Percentiles rank a stretch among this genome's conserved stretches.
Conservation (phyloP, 306 rosid species). For the Lithocarpus polystachyus region DNA sequence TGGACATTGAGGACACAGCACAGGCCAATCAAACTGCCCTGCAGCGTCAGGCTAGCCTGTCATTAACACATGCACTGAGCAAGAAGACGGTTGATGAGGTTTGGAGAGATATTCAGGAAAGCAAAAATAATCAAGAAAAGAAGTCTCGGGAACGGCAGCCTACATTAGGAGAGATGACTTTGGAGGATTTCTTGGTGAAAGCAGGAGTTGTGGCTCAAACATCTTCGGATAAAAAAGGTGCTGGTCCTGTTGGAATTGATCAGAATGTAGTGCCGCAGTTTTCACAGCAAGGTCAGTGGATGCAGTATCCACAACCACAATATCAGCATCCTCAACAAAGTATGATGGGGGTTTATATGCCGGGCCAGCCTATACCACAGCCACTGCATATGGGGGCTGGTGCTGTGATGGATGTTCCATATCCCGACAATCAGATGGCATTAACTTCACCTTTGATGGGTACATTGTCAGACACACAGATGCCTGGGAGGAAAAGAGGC, state of each 20-base stretch:
- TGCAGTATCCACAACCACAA: constrained; percentile 66
- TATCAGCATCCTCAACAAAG: constrained; percentile 70
- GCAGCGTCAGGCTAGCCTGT: constrained; percentile 70
- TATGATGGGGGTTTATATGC: constrained; percentile 69
- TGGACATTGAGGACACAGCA: constrained; percentile 44
- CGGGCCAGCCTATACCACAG: constrained; percentile 53
- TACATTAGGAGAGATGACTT: constrained; percentile 94
- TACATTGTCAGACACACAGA: constrained; percentile 55
- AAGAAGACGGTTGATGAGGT: constrained; percentile 97
- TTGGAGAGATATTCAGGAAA: constrained; percentile 89
- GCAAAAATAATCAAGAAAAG: constrained; percentile 47
- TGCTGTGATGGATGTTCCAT: constrained; percentile 59
- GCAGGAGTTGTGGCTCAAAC: constrained; percentile 79
- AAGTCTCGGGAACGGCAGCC: constrained; percentile 59
- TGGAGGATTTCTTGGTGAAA: constrained; percentile 91
- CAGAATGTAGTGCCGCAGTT: constrained; percentile 50
- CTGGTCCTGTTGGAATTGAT: constrained; percentile 38
- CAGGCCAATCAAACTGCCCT: constrained; percentile 46
- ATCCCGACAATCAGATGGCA: constrained; percentile 58
- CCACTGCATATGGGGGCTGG: constrained; percentile 58
- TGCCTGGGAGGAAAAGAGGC: constrained; percentile 69
- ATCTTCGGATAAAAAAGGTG: constrained; percentile 37
- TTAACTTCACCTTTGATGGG: constrained; percentile 68
- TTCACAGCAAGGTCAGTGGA: constrained; percentile 67
- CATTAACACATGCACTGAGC: constrained; percentile 64